Percentiles rank a stretch among this genome's conserved stretches.
Conservation (phyloP, 352 stramenopile species). For the Peronospora farinosa region DNA sequence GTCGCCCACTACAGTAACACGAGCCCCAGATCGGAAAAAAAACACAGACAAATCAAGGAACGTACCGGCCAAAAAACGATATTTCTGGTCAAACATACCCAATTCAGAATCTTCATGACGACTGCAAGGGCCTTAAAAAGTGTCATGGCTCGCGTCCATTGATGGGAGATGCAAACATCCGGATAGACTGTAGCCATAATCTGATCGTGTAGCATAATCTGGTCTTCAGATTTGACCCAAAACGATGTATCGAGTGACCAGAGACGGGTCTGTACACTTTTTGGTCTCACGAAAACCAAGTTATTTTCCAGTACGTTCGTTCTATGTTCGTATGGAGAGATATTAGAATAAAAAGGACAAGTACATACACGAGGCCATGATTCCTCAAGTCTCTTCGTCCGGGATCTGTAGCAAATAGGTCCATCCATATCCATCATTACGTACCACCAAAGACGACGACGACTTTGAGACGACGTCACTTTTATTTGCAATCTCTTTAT, state of each 20-base stretch:
- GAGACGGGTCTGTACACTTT: constrained; percentile 8
- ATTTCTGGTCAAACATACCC: no score
- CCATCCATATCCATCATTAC: constrained; percentile 5
- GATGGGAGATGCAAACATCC: no score
- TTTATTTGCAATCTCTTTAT: constrained; percentile 25
- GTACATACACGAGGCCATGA: constrained; percentile 16
- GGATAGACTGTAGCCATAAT: no score
- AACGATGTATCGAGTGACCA: not conserved
- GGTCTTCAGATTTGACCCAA: no score
- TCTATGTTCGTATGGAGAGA: no score
- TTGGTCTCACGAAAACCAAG: constrained; percentile 10
- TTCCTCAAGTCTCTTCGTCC: constrained; percentile 16
- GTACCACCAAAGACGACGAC: constrained; percentile 19
- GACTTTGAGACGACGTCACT: constrained; percentile 20
- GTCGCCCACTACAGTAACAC: not conserved
- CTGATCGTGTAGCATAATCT: no score
- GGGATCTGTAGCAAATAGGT: constrained; percentile 2
- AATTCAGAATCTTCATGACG: no score
- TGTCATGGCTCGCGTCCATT: no score
- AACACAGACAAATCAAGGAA: not conserved
- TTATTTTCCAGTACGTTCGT: constrained; percentile 1
- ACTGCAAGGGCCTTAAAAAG: no score
- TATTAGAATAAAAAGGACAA: not conserved
- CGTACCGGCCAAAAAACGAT: no score
- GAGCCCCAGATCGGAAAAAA: no score